A percentile compares a stretch with the other conserved stretches of the same genome.
These are phyloP conservation scores for Colletotrichum agaves DNA, from an alignment of 2,329 filamentous ascomycete genomes.

Conservation along the genomic window DNA sequence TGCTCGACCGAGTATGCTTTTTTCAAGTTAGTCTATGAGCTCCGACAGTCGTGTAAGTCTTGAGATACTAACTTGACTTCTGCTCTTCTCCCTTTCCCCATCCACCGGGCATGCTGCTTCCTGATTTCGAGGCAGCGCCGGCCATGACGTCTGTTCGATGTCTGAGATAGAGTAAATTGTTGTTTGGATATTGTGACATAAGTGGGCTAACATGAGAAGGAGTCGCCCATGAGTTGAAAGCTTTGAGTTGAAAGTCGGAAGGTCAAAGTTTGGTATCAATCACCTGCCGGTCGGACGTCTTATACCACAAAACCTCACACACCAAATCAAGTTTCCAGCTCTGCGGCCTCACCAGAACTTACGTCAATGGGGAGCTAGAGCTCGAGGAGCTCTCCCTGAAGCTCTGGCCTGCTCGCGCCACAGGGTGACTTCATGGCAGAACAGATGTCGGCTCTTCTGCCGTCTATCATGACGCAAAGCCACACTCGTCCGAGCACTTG, in stretches of 20 bases:
- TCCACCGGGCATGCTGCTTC: constrained; percentile 42
- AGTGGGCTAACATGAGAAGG: constrained; percentile 26
- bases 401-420: constrained; percentile 37
- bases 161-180: constrained; percentile 10
- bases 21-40: not conserved
- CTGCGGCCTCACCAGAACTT: constrained; percentile 14
- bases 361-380: constrained; percentile 37
- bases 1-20: constrained; percentile 34
- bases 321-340: constrained; percentile 38
- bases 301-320: constrained; percentile 35
- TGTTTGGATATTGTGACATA: constrained; percentile 10
- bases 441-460: constrained; percentile 6
- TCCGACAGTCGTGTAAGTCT: not conserved
- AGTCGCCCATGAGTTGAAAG: constrained; percentile 29
- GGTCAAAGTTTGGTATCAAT: not conserved
- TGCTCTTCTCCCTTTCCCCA: constrained; percentile 46
- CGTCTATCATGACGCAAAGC: constrained; percentile 40
- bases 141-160: constrained; percentile 26
- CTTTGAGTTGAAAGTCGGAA: constrained; percentile 29
- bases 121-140: constrained; percentile 35
- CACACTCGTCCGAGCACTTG: constrained; percentile 37
- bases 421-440: constrained; percentile 38
- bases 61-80: constrained; percentile 45
- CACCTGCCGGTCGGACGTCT: constrained; percentile 30
- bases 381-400: constrained; percentile 29